Evolutionary conservation across 495 filamentous ascomycete genomes (phyloP), one percentile per base, ranked within the genome.

Genomic region (Pyronema omphalodes): DNA sequence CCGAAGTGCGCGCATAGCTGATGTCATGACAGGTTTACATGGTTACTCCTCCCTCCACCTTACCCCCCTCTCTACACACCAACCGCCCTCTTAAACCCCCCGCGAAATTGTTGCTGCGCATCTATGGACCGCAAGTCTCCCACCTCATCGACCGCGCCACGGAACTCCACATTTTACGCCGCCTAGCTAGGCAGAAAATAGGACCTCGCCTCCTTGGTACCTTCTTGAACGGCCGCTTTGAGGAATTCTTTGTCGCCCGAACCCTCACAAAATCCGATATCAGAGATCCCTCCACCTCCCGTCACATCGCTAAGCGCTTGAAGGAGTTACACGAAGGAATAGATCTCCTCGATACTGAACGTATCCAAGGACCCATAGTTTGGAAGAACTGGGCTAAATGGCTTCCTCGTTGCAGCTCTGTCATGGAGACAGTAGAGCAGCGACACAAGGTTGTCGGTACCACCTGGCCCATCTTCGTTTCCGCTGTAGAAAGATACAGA

Each of bases 291-390:
- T 82, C 83, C 34, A 94, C 84, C 0, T 88, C 84, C 37, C 84
- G 77, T 60, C 84, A 94, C 59, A 96, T 99, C 65, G 88, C 91
- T n/a, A 99, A 96, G 72, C 81, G 91, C 39, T 93, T 99, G 85
- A 74, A 87, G 55, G 91, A 99, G 68, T 73, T 99, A 17, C 91
- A 99, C 58, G 86, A 93, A 52, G 91, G 91, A 7, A 82, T 99
- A 55, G 84, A 93, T 14, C 73, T 99, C 12, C 75, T 88, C 0
- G 74, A 80, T 9, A 71, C 80, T 45, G 91, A 99, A 67, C 75
- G 77, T 41, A 74, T 83, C 34, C 77, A 74, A 15, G 91, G 91
- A 0, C 82, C 91, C 0, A 79, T 79, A 60, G 82, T 94, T 36
- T 91, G 86, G 76, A 76, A 73, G 51, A 95, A 95, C 60, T 96